Base-by-base conservation (phyloP, 345 rosid species). In the Linum usitatissimum region DNA sequence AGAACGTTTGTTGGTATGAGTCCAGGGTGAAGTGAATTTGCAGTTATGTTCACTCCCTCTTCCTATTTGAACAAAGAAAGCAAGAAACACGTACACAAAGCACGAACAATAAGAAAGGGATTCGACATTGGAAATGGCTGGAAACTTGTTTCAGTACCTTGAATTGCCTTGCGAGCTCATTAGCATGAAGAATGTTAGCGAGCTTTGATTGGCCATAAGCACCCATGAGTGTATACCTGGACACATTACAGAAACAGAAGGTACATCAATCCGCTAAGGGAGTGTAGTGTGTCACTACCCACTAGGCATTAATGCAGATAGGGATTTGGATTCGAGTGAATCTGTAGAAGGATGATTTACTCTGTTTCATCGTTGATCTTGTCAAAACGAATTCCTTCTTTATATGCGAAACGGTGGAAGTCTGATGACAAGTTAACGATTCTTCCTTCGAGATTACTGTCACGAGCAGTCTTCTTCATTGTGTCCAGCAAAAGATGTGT, bases 11-110 rank as follows among this genome's bases (percentile, higher is more conserved):
- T 89, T 45, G 69, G 72, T 36, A 89, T 78, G 21, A 66, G 75
- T 59, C 96, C 94, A 6, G 89, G 93, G 75, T 89, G 91, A 75
- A 89, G 64, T 23, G 91, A 84, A 38, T 86, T 89, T 15, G 83
- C 81, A 31, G 85, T 83, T 55, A 86, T 67, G 57, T 80, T 70
- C 6, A 39, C 84, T 56, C 75, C 81, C 36, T 83, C 94, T 55
- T 78, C 91, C 96, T 83, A 78, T 55, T 60, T 38, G 18, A 18
- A 63, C 9, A 15, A 57, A 61, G 40, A 66, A 30, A 51, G 20
- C 18, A n/a, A 23, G 12, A 1, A 23, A 23, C 28, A 23, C 28
- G 28, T 23, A 13, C 19, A 28, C 6, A 21, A 20, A 13, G 40
- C 38, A 63, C 9, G 17, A 18, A 19, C 40, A 30, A 9, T 23